phyloP scores from a whole-genome alignment of 2,329 filamentous ascomycete species.

The Diaporthe caulivora region DNA sequence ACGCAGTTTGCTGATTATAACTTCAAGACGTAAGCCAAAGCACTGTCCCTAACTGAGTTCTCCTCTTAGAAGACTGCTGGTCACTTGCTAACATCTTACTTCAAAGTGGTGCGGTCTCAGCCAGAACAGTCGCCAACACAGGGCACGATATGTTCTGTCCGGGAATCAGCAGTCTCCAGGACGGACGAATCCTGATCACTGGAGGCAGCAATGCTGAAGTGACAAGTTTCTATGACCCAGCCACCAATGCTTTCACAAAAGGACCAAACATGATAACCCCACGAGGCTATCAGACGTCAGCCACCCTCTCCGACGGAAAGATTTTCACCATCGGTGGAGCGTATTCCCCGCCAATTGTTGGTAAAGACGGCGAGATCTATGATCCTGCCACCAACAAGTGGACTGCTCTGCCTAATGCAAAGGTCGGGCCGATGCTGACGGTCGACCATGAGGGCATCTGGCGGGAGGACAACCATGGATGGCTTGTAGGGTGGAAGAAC shows the following conservation, averaged over 20 bases:
- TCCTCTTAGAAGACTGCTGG: too few relatives aligned
- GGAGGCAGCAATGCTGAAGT: slow-evolving; percentile 59
- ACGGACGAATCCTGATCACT: slow-evolving; percentile 60
- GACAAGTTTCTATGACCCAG: slow-evolving; percentile 57
- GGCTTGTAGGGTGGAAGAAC: slow-evolving; percentile 64
- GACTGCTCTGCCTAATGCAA: slow-evolving; percentile 53
- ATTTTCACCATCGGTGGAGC: slow-evolving; percentile 68
- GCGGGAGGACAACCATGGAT: slow-evolving; percentile 65
- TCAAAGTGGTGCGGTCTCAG: slow-evolving; percentile 28
- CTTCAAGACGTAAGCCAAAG: slow-evolving; percentile 27
- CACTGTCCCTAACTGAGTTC: not conserved
- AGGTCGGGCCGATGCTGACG: slow-evolving; percentile 60
- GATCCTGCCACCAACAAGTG: slow-evolving; percentile 55
- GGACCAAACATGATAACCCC: slow-evolving; percentile 53
- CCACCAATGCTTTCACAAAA: slow-evolving; percentile 48
- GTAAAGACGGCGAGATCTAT: slow-evolving; percentile 65
- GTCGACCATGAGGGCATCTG: slow-evolving; percentile 56
- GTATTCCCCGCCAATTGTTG: slow-evolving; percentile 58
- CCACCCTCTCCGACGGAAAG: slow-evolving; percentile 59
- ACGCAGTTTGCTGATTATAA: slow-evolving; percentile 35
- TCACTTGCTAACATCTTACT: not conserved
- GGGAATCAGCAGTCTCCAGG: slow-evolving; percentile 57
- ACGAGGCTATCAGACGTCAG: slow-evolving; percentile 61
- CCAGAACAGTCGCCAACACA: slow-evolving; percentile 47
- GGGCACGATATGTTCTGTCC: slow-evolving; percentile 64